These are phyloP conservation scores for Cyberlindnera xishuangbannaensis DNA, from an alignment of 805 yeast genomes.

Conservation along the genomic window DNA sequence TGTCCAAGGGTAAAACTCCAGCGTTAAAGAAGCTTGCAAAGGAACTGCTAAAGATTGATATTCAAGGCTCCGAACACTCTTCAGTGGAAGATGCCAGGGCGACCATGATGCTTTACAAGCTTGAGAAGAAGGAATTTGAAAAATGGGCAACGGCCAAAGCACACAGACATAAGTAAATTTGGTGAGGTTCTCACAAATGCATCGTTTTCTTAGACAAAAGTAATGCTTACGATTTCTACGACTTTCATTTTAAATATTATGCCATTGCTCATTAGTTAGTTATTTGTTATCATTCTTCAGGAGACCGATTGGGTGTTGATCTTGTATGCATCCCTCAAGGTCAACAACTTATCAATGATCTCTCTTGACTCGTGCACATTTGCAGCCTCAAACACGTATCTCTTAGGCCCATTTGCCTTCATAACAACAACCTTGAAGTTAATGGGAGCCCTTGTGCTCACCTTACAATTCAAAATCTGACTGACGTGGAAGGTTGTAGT, in stretches of 20 bases:
- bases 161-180: constrained; percentile 2
- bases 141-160: constrained; percentile 17
- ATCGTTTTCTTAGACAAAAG: too few species aligned
- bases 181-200: neutral
- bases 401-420: constrained; percentile 64
- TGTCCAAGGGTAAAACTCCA: constrained; percentile 67
- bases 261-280: too few species aligned
- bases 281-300: too few species aligned
- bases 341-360: constrained; percentile 65
- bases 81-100: constrained; percentile 90
- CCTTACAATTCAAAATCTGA: constrained; percentile 70
- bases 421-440: constrained; percentile 77
- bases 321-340: constrained; percentile 50
- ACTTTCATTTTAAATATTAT: too few species aligned
- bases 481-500: constrained; percentile 83
- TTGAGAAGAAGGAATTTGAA: constrained; percentile 59
- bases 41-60: constrained; percentile 50
- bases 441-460: constrained; percentile 65
- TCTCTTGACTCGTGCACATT: constrained; percentile 57
- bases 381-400: constrained; percentile 82
- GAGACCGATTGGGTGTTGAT: constrained; percentile 28
- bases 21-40: constrained; percentile 58
- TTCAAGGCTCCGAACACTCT: constrained; percentile 74
- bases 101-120: constrained; percentile 73
- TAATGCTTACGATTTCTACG: too few species aligned